Base-by-base conservation (phyloP, 2,329 filamentous ascomycete species). In the Colletotrichum acutatum region DNA sequence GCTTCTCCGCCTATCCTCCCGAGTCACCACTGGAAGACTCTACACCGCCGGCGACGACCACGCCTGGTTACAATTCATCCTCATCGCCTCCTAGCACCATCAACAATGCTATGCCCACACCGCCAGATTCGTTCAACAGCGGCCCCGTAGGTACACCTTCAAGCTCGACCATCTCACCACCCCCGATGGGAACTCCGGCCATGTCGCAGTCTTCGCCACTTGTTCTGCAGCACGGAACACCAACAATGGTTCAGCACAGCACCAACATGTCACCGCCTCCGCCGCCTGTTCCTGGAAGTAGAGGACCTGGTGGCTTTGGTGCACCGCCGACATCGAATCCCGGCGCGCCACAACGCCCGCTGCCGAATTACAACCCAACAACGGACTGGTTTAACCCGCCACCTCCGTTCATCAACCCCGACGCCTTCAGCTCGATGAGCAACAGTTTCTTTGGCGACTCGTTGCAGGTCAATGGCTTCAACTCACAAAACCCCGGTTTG, bases 1-100 rank as follows among this genome's bases (percentile, higher is more conserved):
- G 90, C 8, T 90, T 91, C 74, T 92, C 90, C 19, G 90, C 91
- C 76, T 92, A 92, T 75, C 90, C 91, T 11, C 90, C 90, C 1
- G 90, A 92, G 24, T 82, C 83, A 3, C 74, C 80, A 3, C 76
- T 78, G 4, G 83, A 85, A 19, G 82, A 85, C 54, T 74, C 79
- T 22, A 79, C 80, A 8, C 79, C 82, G 2, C 78, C 83, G 26
- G 79, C 80, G 19, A 78, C 79, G 7, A 75, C 77, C 8, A 74
- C 74, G 16, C 71, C 75, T n/a, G 64, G 70, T 12, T 77, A 78
- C n/a, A 61, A 71, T 8, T 77, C 76, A 26, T 74, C 77, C 22
- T 76, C 75, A 4, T 74, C 75, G 8, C 74, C 76, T 19, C 66
- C 71, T 5, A 73, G 66, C 4, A 74, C 63, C 24, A 66, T 75